Evolutionary conservation across 2,329 filamentous ascomycete species (phyloP).

Genomic region (Aspergillus vadensis): DNA sequence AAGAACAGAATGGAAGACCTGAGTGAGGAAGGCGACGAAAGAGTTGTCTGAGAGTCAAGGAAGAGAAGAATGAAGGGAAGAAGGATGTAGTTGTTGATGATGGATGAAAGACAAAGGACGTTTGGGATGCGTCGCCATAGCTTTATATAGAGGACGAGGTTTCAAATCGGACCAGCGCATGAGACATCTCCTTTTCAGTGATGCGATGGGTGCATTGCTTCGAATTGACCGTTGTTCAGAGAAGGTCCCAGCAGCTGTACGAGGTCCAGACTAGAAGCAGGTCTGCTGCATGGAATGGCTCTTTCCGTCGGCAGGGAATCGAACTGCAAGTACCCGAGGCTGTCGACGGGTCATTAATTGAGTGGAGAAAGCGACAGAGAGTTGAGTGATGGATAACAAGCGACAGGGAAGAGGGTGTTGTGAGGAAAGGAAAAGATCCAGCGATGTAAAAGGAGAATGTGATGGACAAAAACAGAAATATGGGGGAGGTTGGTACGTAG

Average conservation of each 20-base stretch:
- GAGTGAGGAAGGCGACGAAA: neutral
- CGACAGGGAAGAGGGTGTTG: slow-evolving; percentile 10
- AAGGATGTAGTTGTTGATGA: slow-evolving; percentile 8
- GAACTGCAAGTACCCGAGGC: slow-evolving; percentile 23
- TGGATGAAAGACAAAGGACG: slow-evolving; percentile 10
- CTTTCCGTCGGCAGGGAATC: slow-evolving; percentile 15
- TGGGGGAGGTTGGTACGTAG: neutral
- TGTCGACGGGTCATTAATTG: slow-evolving; percentile 20
- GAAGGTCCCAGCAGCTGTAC: slow-evolving; percentile 18
- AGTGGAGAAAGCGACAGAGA: slow-evolving; percentile 17
- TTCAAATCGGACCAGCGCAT: slow-evolving; percentile 16
- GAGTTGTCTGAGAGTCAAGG: neutral
- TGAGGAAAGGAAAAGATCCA: neutral
- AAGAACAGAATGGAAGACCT: neutral
- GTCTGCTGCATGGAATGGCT: slow-evolving; percentile 19
- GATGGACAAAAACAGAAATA: neutral
- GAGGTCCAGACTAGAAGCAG: slow-evolving; percentile 22
- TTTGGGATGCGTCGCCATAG: slow-evolving; percentile 20
- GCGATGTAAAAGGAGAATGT: neutral
- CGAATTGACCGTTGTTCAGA: slow-evolving; percentile 11
- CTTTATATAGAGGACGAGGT: slow-evolving; percentile 26
- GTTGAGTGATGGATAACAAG: slow-evolving; percentile 11
- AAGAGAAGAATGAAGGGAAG: neutral
- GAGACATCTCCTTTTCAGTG: slow-evolving; percentile 13
- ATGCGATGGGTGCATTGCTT: slow-evolving; percentile 19